Evolutionary conservation across 202 grass and related monocot species (phyloP).

Genomic region (Hordeum pubiflorum): DNA sequence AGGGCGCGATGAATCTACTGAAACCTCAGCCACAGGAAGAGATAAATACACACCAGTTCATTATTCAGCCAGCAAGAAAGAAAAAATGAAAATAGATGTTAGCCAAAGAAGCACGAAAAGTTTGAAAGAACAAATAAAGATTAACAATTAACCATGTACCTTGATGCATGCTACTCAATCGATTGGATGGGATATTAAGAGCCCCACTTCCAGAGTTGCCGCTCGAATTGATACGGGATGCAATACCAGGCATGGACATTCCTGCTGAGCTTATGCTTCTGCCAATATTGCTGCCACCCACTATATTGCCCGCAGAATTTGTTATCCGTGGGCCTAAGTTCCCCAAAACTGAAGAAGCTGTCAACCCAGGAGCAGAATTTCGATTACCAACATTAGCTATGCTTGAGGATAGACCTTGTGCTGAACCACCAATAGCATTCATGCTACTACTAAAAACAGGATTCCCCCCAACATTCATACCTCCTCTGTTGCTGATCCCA

Average conservation of each 20-base stretch:
- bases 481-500: constrained; percentile 63
- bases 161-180: constrained; percentile 65
- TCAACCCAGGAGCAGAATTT: constrained; percentile 67
- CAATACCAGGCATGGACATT: constrained; percentile 56
- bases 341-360: constrained; percentile 57
- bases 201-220: constrained; percentile 56
- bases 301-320: constrained; percentile 61
- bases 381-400: constrained; percentile 56
- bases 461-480: constrained; percentile 66
- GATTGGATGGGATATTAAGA: constrained; percentile 68
- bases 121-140: neutral
- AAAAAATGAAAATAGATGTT: constrained; percentile 1
- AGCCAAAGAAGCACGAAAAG: neutral
- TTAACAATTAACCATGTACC: constrained; percentile 34
- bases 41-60: neutral
- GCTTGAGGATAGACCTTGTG: constrained; percentile 62
- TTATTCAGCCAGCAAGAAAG: constrained; percentile 6
- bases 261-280: constrained; percentile 78
- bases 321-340: constrained; percentile 62
- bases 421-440: constrained; percentile 77
- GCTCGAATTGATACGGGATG: constrained; percentile 70
- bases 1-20: neutral
- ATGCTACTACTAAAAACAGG: constrained; percentile 61
- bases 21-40: neutral
- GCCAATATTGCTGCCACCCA: constrained; percentile 61